Base-by-base conservation (phyloP, 331 rosid species). In the Erythrophleum ivorense region DNA sequence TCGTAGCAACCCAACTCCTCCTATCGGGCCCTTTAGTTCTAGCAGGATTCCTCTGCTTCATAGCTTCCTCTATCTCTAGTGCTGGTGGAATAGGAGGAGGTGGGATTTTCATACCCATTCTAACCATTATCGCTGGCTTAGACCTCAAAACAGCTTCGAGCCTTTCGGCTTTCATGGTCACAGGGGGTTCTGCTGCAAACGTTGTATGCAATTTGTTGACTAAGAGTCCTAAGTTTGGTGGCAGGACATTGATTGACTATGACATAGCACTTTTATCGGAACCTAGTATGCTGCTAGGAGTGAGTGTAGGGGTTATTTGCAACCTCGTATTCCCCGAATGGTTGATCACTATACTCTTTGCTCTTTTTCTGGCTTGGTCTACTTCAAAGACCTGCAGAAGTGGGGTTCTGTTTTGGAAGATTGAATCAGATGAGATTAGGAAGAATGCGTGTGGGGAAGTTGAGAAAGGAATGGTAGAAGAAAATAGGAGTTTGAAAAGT, bases 71-170 rank as follows among this genome's bases (percentile, higher is more conserved):
- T 3, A 69, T 69, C 8, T 69, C 74, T 18, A 69, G 50, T 57
- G 68, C 52, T 67, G 77, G 83, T 72, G 97, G 98, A 66, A 86
- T 94, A 38, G 98, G 97, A 4, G 98, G 97, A 16, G 97, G 98
- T 4, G 97, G 98, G 1, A 88, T 95, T 43, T 95, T 91, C 78
- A 78, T 95, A 60, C 97, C 97, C 1, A 92, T 89, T 9, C 74
- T 69, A 8, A 69, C 74, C 34, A 69, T 69, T 41, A 6, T 69
- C 0, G 74, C 74, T 5, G 55, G 55, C 74, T 43, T 66, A 40
- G 72, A 66, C 72, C 72, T 66, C 31, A 66, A 66, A 66, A 38
- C 72, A 41, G 72, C 72, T n/a, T 66, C 72, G 6, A 66, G 50
- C 7, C 72, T 66, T 1, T 66, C 72, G 0, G 49, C 72, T 66